Evolutionary conservation across 1,284 basidiomycete genomes (phyloP).

Genomic region (Vanrija pseudolonga): DNA sequence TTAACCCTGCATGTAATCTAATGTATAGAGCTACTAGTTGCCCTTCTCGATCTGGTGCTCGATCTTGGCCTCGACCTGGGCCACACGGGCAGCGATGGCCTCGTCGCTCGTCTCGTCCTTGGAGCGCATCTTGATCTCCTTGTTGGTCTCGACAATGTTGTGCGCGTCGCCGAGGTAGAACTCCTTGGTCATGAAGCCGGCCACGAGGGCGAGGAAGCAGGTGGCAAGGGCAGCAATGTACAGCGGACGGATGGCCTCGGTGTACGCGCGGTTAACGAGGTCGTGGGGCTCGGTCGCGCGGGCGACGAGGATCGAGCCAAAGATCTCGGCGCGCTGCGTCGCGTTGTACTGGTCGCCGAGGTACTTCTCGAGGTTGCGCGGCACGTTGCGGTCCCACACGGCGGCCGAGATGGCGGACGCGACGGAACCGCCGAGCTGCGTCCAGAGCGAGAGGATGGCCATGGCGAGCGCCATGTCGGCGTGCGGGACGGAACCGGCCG

Average conservation of each 20-base stretch:
- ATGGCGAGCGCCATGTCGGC: conserved; percentile 47
- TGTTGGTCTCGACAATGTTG: conserved; percentile 30
- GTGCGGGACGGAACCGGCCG: conserved; percentile 47
- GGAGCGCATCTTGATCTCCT: conserved; percentile 22
- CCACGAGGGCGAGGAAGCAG: conserved; percentile 19
- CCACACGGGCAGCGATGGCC: conserved; percentile 16
- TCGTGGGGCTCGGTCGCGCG: conserved; percentile 24
- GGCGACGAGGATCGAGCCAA: conserved; percentile 22
- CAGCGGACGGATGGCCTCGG: conserved; percentile 18
- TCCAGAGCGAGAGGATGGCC: conserved; percentile 47
- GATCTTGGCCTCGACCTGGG: conserved; percentile 16
- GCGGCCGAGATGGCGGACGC: conserved; percentile 38
- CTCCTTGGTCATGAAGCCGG: conserved; percentile 20
- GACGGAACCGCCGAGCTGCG: conserved; percentile 44
- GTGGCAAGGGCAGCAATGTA: conserved; percentile 24
- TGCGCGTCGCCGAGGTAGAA: conserved; percentile 30
- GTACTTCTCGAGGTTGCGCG: conserved; percentile 24
- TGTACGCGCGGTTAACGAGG: conserved; percentile 25
- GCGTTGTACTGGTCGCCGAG: conserved; percentile 19
- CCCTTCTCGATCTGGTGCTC: too few relatives aligned
- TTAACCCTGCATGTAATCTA: too few relatives aligned
- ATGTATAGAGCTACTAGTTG: too few relatives aligned
- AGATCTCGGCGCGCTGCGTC: conserved; percentile 25
- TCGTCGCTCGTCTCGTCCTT: conserved; percentile 19
- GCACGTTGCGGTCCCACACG: conserved; percentile 38